phyloP scores from a whole-genome alignment of 2,329 filamentous ascomycete genomes.

The Didymella exigua region DNA sequence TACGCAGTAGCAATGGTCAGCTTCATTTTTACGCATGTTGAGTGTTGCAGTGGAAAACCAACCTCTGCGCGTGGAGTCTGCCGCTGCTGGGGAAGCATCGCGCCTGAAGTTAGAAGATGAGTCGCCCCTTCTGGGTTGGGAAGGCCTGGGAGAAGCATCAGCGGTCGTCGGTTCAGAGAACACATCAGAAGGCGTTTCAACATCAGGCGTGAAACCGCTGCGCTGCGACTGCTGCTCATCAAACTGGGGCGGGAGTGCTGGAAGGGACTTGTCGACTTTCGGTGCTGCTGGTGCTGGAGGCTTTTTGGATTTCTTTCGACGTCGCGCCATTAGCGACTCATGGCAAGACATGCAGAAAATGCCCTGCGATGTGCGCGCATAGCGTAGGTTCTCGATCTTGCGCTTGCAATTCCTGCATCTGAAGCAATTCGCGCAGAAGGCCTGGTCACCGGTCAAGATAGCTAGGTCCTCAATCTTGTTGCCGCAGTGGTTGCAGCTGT shows the following conservation, averaged over 20 bases:
- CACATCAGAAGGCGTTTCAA: conserved; percentile 63
- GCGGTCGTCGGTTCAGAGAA: conserved; percentile 69
- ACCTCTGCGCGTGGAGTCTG: conserved; percentile 46
- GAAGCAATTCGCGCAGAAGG: conserved; percentile 97
- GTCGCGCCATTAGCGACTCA: conserved; percentile 91
- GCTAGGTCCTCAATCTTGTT: conserved; percentile 99
- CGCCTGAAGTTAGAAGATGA: conserved; percentile 47
- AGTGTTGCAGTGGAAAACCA: conserved; percentile 6
- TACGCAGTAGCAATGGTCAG: conserved; percentile 31
- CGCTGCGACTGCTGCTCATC: conserved; percentile 62
- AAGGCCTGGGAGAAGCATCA: conserved; percentile 67
- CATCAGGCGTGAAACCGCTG: conserved; percentile 63
- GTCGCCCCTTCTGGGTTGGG: conserved; percentile 43
- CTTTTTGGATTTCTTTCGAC: conserved; percentile 81
- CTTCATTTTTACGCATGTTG: not conserved
- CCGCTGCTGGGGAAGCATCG: conserved; percentile 45
- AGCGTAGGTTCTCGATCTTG: conserved; percentile 97
- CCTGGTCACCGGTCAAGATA: conserved; percentile 96
- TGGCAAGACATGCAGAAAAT: conserved; percentile 99
- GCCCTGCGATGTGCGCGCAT: conserved; percentile 95
- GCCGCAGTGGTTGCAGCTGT: conserved; percentile 94
- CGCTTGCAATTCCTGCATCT: conserved; percentile 97
- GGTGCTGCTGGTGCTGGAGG: conserved; percentile 50
- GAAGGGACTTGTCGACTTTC: conserved; percentile 87
- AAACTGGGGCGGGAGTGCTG: conserved; percentile 78